Evolutionary conservation across 2,329 filamentous ascomycete species (phyloP).

Genomic region (Pseudofabraea citricarpa): DNA sequence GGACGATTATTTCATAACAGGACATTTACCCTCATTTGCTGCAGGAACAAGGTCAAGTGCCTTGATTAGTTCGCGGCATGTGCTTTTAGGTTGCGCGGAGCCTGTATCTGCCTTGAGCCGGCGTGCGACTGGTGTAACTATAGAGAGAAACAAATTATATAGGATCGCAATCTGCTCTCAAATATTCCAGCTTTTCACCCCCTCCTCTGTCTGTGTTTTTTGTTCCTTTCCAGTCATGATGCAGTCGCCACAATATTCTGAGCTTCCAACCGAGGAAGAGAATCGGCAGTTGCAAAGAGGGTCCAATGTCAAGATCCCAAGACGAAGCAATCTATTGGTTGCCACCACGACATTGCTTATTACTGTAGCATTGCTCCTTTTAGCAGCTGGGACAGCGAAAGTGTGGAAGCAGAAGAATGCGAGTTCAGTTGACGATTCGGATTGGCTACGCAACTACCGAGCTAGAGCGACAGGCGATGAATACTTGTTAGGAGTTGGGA

Average conservation of each 20-base stretch:
- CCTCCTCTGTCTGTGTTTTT: not conserved
- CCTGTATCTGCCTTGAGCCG: not conserved
- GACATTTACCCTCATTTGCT: too few relatives aligned
- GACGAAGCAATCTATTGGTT: conserved; percentile 3
- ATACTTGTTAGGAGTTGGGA: conserved; percentile 64
- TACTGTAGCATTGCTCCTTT: conserved; percentile 2
- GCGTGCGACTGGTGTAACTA: not conserved
- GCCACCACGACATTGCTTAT: conserved; percentile 1
- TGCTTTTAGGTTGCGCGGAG: too few relatives aligned
- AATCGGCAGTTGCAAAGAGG: not conserved
- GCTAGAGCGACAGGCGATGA: conserved; percentile 23
- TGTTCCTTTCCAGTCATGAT: too few relatives aligned
- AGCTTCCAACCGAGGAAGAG: conserved; percentile 3
- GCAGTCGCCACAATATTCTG: not conserved
- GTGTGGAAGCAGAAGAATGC: not conserved
- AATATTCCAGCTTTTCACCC: too few relatives aligned
- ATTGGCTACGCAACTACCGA: conserved; percentile 6
- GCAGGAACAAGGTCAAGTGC: conserved; percentile 1
- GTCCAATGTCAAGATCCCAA: conserved; percentile 1
- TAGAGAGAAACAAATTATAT: too few relatives aligned
- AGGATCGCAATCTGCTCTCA: too few relatives aligned
- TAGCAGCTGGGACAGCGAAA: not conserved
- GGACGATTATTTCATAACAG: too few relatives aligned
- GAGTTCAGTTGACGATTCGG: not conserved
- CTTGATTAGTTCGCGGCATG: not conserved